phyloP scores from a whole-genome alignment of 1,139 yeast genomes.

The Scheffersomyces quercinus region DNA sequence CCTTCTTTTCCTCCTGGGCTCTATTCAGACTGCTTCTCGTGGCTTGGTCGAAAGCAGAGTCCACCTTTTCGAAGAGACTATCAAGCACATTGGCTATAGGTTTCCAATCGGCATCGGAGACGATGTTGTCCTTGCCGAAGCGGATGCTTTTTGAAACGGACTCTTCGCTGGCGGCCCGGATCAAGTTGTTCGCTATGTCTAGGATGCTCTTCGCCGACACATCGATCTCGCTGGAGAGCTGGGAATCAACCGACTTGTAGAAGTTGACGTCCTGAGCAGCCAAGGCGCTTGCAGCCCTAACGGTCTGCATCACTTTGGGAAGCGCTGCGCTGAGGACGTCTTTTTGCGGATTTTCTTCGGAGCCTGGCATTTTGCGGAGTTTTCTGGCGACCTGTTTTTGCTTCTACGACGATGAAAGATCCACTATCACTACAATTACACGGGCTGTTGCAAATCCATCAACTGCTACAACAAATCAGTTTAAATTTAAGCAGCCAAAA shows the following conservation, averaged over 20 bases:
- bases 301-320: slow-evolving; percentile 52
- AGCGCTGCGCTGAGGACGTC: slow-evolving; percentile 25
- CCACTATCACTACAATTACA: no score
- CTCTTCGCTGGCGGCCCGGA: slow-evolving; percentile 39
- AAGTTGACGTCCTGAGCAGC: slow-evolving; percentile 82
- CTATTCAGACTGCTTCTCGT: slow-evolving; percentile 10
- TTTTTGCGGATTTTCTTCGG: no score
- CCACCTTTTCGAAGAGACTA: slow-evolving; percentile 61
- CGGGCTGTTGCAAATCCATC: no score
- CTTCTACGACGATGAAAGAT: no score
- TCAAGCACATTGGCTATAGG: slow-evolving; percentile 66
- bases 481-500: no score
- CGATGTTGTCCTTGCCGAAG: slow-evolving; percentile 38
- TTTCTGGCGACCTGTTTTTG: no score
- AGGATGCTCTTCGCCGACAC: slow-evolving; percentile 47
- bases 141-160: slow-evolving; percentile 16
- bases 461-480: no score
- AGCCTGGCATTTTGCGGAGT: no score
- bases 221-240: slow-evolving; percentile 44
- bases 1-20: slow-evolving; percentile 14
- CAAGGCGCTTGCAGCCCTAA: slow-evolving; percentile 70
- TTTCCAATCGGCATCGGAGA: slow-evolving; percentile 54
- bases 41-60: slow-evolving; percentile 57
- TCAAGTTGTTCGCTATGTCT: slow-evolving; percentile 52
- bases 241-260: slow-evolving; percentile 64